Evolutionary conservation across 306 rosid species (phyloP).

Genomic region (Vicia sativa): DNA sequence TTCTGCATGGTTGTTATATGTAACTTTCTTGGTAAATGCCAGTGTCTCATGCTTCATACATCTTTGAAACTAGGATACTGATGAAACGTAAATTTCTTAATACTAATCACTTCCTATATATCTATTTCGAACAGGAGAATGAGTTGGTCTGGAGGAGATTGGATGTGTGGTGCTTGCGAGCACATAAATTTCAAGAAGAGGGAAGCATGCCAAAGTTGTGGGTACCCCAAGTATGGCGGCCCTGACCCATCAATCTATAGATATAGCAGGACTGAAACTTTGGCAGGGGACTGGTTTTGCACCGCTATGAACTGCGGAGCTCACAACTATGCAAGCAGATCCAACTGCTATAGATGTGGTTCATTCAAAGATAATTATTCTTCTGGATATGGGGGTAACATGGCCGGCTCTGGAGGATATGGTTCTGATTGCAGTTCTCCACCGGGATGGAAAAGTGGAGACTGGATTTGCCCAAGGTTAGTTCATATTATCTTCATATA

Average conservation of each 20-base stretch:
- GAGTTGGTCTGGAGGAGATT: conserved; percentile 96
- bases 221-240: conserved; percentile 86
- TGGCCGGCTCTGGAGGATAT: conserved; percentile 53
- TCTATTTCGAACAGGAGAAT: conserved; percentile 50
- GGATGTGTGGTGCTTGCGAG: conserved; percentile 94
- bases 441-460: conserved; percentile 98
- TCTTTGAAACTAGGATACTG: conserved; percentile 25
- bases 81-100: conserved; percentile 24
- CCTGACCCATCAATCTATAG: conserved; percentile 77
- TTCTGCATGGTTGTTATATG: not conserved
- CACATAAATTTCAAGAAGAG: conserved; percentile 87
- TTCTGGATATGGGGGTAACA: conserved; percentile 48
- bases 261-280: conserved; percentile 64
- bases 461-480: conserved; percentile 88
- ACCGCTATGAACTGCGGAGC: conserved; percentile 67
- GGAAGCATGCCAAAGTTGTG: conserved; percentile 81
- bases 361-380: conserved; percentile 59
- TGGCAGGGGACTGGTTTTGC: conserved; percentile 98
- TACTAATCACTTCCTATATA: conserved; percentile 5
- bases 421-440: conserved; percentile 64
- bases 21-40: conserved; percentile 28
- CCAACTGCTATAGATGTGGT: conserved; percentile 72
- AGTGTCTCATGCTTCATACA: conserved; percentile 16
- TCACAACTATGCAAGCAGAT: conserved; percentile 92
- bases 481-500: conserved; percentile 39